Evolutionary conservation across 2,329 filamentous ascomycete species (phyloP).

Genomic region (Tolypocladium nubicola): DNA sequence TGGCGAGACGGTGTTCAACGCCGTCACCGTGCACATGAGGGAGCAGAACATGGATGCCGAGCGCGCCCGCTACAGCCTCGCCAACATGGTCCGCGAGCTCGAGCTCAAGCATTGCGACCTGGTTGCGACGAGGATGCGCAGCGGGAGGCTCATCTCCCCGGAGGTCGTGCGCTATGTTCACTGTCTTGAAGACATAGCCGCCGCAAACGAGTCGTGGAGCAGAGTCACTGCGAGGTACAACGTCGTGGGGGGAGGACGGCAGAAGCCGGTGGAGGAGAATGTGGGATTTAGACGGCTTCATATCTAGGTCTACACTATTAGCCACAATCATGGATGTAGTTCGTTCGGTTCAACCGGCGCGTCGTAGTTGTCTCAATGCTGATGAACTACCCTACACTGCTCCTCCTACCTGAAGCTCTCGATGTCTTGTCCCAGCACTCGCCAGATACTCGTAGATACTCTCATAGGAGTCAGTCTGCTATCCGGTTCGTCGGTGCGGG

Average conservation of each 20-base stretch:
- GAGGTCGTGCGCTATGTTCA: not conserved
- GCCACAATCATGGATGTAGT: not conserved
- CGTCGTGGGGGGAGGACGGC: not conserved
- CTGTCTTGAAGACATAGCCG: not conserved
- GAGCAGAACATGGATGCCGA: not conserved
- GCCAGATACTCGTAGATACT: not conserved
- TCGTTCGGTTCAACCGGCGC: not conserved
- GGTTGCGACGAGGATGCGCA: not conserved
- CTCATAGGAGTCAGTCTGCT: no score
- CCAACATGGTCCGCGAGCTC: not conserved
- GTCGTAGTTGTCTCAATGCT: no score
- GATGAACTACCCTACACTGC: not conserved
- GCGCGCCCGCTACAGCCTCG: not conserved
- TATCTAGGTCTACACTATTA: not conserved
- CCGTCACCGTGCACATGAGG: not conserved
- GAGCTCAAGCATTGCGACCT: not conserved
- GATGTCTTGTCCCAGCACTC: not conserved
- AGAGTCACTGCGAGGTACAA: not conserved
- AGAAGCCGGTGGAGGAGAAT: not conserved
- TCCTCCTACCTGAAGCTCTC: not conserved
- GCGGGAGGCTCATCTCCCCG: not conserved
- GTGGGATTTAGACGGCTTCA: not conserved
- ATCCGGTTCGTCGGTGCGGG: no score
- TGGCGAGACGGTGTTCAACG: not conserved
- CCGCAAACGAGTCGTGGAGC: not conserved